These are phyloP conservation scores for Centrapalus pauciflorus DNA, from an alignment of 129 eudicot genomes.

Conservation along the genomic window DNA sequence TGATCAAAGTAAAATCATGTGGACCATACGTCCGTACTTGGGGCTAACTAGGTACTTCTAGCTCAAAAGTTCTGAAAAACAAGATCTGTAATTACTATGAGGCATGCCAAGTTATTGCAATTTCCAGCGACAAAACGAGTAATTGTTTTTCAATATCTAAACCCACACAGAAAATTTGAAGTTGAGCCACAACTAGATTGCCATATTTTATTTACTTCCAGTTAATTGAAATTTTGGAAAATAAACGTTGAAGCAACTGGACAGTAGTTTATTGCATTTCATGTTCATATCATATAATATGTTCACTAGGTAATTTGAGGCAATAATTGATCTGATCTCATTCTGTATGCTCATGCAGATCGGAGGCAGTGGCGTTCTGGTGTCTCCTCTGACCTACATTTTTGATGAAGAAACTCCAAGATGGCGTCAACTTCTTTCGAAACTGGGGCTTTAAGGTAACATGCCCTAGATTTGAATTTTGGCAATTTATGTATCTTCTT, in stretches of 20 bases:
- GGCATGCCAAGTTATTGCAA: not conserved
- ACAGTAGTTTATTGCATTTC: not conserved
- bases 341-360: conserved; percentile 42
- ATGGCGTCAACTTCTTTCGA: conserved; percentile 72
- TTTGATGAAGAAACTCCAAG: conserved; percentile 96
- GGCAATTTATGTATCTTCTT: not conserved
- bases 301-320: not conserved
- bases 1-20: no score
- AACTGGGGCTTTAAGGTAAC: conserved; percentile 52
- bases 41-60: not conserved
- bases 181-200: not conserved
- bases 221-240: not conserved
- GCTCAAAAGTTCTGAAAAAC: not conserved
- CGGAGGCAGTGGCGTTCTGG: conserved; percentile 92
- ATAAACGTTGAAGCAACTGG: not conserved
- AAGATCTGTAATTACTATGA: not conserved
- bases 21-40: not conserved
- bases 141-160: not conserved
- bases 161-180: not conserved
- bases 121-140: no score
- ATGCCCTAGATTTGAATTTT: conserved; percentile 14
- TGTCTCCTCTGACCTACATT: conserved; percentile 86
- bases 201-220: not conserved
- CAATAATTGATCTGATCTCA: not conserved
- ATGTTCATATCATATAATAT: not conserved